Evolutionary conservation across 441 rosid genomes (phyloP).

Genomic region (Omphalea diandra): DNA sequence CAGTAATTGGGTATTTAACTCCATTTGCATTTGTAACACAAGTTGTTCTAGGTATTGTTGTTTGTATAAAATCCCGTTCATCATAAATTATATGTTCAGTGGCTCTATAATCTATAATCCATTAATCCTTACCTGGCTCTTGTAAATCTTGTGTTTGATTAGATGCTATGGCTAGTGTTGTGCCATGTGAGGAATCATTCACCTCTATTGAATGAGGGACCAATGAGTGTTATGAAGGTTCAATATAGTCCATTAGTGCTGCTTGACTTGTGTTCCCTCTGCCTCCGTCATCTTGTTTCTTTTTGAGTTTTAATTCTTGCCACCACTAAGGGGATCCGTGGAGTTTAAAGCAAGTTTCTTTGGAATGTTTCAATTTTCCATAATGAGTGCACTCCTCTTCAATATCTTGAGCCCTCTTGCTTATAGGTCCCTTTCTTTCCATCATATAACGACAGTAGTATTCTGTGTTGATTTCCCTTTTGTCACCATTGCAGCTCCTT

Average conservation of each 20-base stretch:
- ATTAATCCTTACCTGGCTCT: neutral
- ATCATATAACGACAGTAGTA: no score
- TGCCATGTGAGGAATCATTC: neutral
- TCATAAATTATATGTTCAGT: slow-evolving; percentile 7
- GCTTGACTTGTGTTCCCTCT: neutral
- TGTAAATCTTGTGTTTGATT: neutral
- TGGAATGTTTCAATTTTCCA: neutral
- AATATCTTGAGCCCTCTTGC: no score
- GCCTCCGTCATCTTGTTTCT: neutral
- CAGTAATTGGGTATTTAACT: neutral
- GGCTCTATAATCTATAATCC: neutral
- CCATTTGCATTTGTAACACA: slow-evolving; percentile 5
- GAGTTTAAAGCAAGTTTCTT: neutral
- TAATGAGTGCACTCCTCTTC: neutral
- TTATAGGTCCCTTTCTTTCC: no score
- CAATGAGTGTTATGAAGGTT: neutral
- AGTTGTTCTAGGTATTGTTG: neutral
- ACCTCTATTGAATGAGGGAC: neutral
- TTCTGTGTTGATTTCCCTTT: no score
- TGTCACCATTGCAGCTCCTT: no score
- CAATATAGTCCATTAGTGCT: neutral
- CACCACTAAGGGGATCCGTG: neutral
- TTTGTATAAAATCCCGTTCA: neutral
- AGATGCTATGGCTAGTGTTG: neutral
- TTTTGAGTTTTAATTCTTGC: neutral